A percentile compares a stretch with the other conserved stretches of the same genome.
Evolutionary conservation across 768 basidiomycete genomes (phyloP).

Genomic region (Myochromella boudieri): DNA sequence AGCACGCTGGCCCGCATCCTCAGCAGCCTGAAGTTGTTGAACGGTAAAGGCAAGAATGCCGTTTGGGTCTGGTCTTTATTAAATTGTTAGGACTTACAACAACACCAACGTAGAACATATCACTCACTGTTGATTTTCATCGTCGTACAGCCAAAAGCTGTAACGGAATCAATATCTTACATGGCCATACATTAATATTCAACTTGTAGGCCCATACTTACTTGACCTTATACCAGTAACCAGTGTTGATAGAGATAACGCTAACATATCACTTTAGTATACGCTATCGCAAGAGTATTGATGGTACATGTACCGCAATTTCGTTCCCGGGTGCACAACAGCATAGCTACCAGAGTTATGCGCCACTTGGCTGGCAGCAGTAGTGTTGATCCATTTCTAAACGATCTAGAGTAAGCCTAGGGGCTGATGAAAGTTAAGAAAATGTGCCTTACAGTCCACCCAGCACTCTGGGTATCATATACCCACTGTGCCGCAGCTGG

Average conservation of each 20-base stretch:
- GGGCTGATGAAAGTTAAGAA: not conserved
- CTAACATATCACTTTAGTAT: slow-evolving; percentile 21
- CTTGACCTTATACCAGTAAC: slow-evolving; percentile 65
- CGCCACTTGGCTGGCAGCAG: slow-evolving; percentile 41
- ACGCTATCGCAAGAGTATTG: not conserved
- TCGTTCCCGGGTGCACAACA: slow-evolving; percentile 44
- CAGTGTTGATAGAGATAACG: slow-evolving; percentile 59
- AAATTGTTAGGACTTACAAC: not conserved
- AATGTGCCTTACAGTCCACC: slow-evolving; percentile 42
- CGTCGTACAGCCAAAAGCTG: slow-evolving; percentile 64
- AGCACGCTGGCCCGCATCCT: slow-evolving; percentile 56
- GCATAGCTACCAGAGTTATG: slow-evolving; percentile 59
- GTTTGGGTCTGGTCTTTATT: slow-evolving; percentile 52
- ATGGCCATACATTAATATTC: not conserved
- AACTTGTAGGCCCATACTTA: slow-evolving; percentile 20
- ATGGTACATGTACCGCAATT: slow-evolving; percentile 37
- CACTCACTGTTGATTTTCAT: slow-evolving; percentile 42
- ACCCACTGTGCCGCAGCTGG: slow-evolving; percentile 51
- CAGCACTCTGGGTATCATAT: slow-evolving; percentile 48
- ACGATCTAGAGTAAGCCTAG: not conserved
- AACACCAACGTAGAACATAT: not conserved
- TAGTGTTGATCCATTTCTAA: slow-evolving; percentile 46
- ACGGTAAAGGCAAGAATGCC: slow-evolving; percentile 57
- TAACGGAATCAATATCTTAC: not conserved
- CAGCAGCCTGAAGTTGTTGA: slow-evolving; percentile 55